Conservation (phyloP, 1,139 yeast genomes). For the Trichomonascaceae sp. region DNA sequence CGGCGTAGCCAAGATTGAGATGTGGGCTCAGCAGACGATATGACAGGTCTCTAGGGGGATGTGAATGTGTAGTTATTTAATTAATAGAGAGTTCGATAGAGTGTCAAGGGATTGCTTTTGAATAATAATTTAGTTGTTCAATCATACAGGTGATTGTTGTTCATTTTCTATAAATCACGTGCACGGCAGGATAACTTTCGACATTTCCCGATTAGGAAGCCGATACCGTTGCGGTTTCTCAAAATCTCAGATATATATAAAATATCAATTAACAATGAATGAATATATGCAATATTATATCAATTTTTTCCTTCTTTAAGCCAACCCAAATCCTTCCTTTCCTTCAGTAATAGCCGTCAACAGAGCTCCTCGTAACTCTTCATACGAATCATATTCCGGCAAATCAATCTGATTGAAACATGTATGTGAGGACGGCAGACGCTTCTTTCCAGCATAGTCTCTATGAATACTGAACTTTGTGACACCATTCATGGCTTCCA, state of each 20-base stretch:
- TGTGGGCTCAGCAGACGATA: too few species aligned
- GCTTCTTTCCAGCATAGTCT: conserved; percentile 77
- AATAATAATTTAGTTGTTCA: too few species aligned
- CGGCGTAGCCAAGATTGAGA: neutral
- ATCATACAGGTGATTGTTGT: too few species aligned
- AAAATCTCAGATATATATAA: neutral
- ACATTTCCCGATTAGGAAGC: too few species aligned
- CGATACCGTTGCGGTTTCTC: too few species aligned
- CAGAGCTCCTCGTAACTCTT: conserved; percentile 72
- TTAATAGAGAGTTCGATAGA: too few species aligned
- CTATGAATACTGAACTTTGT: conserved; percentile 87
- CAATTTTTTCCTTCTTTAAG: conserved; percentile 28
- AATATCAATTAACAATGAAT: neutral
- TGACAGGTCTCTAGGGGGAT: too few species aligned
- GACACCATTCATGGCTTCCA: conserved; percentile 83
- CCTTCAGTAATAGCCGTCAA: conserved; percentile 90
- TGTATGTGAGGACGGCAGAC: conserved; percentile 93
- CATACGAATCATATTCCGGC: conserved; percentile 90
- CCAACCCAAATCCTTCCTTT: conserved; percentile 92
- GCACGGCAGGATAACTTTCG: too few species aligned
- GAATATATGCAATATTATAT: conserved; percentile 4
- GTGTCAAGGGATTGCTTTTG: too few species aligned
- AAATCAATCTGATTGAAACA: conserved; percentile 93
- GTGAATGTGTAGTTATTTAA: too few species aligned
- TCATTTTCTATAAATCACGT: too few species aligned